phyloP scores from a whole-genome alignment of 2,329 filamentous ascomycete species.

The Botrytis galanthina region DNA sequence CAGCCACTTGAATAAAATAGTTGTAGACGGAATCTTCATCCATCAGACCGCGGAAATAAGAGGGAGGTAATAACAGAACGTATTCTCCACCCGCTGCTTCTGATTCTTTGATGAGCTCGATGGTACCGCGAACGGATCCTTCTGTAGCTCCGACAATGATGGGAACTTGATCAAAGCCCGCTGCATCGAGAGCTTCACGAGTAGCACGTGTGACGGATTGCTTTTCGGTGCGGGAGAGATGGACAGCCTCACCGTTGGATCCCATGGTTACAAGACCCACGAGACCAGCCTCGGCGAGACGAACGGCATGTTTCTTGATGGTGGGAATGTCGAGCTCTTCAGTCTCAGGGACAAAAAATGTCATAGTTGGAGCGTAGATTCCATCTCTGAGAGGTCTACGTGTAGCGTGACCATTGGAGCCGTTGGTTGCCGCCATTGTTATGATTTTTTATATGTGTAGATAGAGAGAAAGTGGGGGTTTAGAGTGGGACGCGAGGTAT shows the following conservation, averaged over 20 bases:
- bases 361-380: slow-evolving; percentile 88
- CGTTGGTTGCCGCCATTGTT: slow-evolving; percentile 25
- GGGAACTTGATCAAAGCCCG: slow-evolving; percentile 72
- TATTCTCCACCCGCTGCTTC: slow-evolving; percentile 73
- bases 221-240: slow-evolving; percentile 78
- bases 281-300: slow-evolving; percentile 73
- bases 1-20: slow-evolving; percentile 66
- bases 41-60: slow-evolving; percentile 76
- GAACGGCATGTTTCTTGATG: slow-evolving; percentile 77
- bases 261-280: slow-evolving; percentile 84
- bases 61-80: slow-evolving; percentile 74
- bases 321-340: slow-evolving; percentile 79
- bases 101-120: slow-evolving; percentile 68
- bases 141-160: slow-evolving; percentile 82
- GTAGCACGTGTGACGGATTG: slow-evolving; percentile 72
- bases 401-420: slow-evolving; percentile 25
- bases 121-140: slow-evolving; percentile 76
- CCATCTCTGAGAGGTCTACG: slow-evolving; percentile 68
- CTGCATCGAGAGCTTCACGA: slow-evolving; percentile 76
- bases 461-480: not conserved
- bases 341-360: slow-evolving; percentile 80
- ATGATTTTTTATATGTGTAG: not conserved
- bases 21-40: slow-evolving; percentile 69
- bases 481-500: not conserved
- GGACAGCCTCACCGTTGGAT: slow-evolving; percentile 86